Evolutionary conservation across 345 rosid genomes (phyloP).

Genomic region (Arabidopsis suecica): DNA sequence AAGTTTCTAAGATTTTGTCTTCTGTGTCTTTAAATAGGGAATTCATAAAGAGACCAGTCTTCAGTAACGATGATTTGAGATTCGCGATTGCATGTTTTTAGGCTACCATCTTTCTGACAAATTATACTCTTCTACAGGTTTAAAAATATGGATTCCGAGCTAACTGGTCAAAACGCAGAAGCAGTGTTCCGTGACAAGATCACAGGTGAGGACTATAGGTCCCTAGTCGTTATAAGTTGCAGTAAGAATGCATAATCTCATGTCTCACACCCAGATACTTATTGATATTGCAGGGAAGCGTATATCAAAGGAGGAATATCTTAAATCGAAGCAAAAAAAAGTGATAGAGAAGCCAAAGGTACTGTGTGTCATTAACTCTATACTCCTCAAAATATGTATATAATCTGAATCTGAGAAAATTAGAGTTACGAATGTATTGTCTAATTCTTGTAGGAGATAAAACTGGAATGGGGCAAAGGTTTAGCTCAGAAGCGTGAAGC

Average conservation of each 20-base stretch:
- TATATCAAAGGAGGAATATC: conserved; percentile 72
- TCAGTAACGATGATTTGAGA: conserved; percentile 4
- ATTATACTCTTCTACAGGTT: conserved; percentile 51
- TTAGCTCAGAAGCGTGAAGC: conserved; percentile 92
- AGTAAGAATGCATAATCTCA: conserved; percentile 1
- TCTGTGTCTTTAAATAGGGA: conserved; percentile 17
- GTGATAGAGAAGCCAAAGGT: conserved; percentile 84
- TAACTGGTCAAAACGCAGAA: conserved; percentile 79
- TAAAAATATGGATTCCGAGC: conserved; percentile 72
- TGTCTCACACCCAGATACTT: conserved; percentile 33
- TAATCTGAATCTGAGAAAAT: conserved; percentile 5
- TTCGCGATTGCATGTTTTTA: neutral
- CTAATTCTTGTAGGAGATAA: conserved; percentile 61
- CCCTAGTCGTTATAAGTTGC: conserved; percentile 26
- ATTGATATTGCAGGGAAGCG: conserved; percentile 60
- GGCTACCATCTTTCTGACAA: conserved; percentile 22
- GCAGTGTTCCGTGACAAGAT: conserved; percentile 86
- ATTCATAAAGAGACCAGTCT: conserved; percentile 7
- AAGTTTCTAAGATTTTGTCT: conserved; percentile 23
- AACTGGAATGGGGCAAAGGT: conserved; percentile 98
- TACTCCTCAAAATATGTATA: neutral
- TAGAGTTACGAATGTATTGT: conserved; percentile 13
- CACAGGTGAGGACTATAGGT: conserved; percentile 54
- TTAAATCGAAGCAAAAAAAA: conserved; percentile 59
- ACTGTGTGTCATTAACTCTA: conserved; percentile 29